phyloP scores from a whole-genome alignment of 495 filamentous ascomycete species.

The Pseudomonodictys pantanalensis region DNA sequence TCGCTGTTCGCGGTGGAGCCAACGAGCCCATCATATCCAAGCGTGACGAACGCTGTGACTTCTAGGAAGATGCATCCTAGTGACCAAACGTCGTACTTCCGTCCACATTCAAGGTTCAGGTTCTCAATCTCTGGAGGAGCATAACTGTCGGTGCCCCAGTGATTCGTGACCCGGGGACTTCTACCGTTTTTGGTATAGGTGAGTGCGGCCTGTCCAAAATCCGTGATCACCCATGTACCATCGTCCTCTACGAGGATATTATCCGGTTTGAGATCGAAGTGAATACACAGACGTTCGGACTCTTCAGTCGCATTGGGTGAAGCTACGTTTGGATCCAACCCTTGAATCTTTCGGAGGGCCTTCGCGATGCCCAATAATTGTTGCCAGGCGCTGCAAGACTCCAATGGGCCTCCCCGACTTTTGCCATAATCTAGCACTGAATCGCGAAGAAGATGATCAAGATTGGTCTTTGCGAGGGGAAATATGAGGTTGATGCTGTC shows the following conservation, averaged over 20 bases:
- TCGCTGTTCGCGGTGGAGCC: not conserved
- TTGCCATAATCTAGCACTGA: not conserved
- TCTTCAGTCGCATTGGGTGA: not conserved
- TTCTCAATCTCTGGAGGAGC: conserved; percentile 26
- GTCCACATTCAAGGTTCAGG: not conserved
- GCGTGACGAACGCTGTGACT: conserved; percentile 11
- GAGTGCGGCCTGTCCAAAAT: conserved; percentile 25
- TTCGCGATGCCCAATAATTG: conserved; percentile 19
- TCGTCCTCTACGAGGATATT: conserved; percentile 24
- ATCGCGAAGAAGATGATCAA: conserved; percentile 21
- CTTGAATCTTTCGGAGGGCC: conserved; percentile 14
- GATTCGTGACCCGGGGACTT: conserved; percentile 10
- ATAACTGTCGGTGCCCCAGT: conserved; percentile 21
- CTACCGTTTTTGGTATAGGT: not conserved
- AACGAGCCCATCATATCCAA: conserved; percentile 15
- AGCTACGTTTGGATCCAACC: not conserved
- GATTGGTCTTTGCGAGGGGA: conserved; percentile 23
- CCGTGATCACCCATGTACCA: conserved; percentile 12
- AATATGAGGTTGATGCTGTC: conserved; percentile 20
- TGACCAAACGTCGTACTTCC: conserved; percentile 28
- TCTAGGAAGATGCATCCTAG: conserved; percentile 27
- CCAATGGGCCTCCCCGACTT: conserved; percentile 3
- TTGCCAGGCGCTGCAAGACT: conserved; percentile 2
- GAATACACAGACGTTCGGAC: conserved; percentile 5
- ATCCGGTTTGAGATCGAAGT: conserved; percentile 28